These are phyloP conservation scores for Monosporozyma servazzii DNA, from an alignment of 805 yeast species.

Conservation along the genomic window DNA sequence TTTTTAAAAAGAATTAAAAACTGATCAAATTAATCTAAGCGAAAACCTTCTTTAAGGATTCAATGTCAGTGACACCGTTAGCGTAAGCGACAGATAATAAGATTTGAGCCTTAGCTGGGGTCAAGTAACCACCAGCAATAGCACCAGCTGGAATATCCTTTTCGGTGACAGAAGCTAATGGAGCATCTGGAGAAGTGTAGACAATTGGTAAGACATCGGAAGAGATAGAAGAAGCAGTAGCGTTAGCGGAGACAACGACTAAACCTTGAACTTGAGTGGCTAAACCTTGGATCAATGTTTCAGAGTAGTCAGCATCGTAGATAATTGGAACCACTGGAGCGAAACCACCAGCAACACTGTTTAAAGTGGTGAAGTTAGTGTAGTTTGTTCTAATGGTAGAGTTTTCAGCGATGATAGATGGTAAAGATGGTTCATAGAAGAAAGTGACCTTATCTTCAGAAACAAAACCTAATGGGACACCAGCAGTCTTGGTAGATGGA, in stretches of 20 bases:
- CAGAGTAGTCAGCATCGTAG: constrained; percentile 20
- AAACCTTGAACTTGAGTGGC: constrained; percentile 18
- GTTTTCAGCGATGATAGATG: constrained; percentile 12
- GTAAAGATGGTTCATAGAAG: constrained; percentile 21
- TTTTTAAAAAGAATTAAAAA: neutral
- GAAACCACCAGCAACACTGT: constrained; percentile 5
- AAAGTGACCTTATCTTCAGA: constrained; percentile 14
- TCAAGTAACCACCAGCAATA: constrained; percentile 26
- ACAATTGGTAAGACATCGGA: constrained; percentile 19
- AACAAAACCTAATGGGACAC: constrained; percentile 22
- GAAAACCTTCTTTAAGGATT: constrained; percentile 3
- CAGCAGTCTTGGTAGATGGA: constrained; percentile 11
- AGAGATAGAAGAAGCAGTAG: constrained; percentile 13
- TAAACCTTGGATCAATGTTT: constrained; percentile 13
- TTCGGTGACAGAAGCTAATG: constrained; percentile 10
- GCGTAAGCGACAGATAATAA: constrained; percentile 24
- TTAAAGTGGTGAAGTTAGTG: constrained; percentile 14
- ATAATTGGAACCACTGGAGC: constrained; percentile 22
- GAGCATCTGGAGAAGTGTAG: constrained; percentile 19
- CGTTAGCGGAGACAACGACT: constrained; percentile 22
- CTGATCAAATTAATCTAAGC: neutral
- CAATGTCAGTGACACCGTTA: constrained; percentile 16
- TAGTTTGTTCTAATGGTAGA: constrained; percentile 17
- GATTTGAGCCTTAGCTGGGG: constrained; percentile 28
- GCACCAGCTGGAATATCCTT: constrained; percentile 21